These are phyloP conservation scores for Paratinospora sagittata DNA, from an alignment of 164 flowering plant genomes.

Conservation along the genomic window DNA sequence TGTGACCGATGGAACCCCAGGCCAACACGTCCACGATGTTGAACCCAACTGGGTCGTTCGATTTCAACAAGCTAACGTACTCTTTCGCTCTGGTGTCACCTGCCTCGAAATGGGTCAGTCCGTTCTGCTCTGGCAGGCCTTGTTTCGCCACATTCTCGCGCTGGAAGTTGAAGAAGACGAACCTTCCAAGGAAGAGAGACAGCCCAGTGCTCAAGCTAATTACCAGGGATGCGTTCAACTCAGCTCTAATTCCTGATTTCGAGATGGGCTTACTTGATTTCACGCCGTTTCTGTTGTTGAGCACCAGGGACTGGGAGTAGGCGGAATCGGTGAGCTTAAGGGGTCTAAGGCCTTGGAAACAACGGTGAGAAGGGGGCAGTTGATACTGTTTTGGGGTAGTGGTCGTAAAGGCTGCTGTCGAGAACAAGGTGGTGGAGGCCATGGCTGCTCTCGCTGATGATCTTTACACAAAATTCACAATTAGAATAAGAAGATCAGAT, in stretches of 20 bases:
- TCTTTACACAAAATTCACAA: too few species aligned
- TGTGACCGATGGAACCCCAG: conserved; percentile 98
- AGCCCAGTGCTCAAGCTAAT: conserved; percentile 95
- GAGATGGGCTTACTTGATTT: not conserved
- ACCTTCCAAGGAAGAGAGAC: conserved; percentile 90
- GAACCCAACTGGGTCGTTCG: conserved; percentile 95
- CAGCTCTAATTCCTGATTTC: conserved; percentile 36
- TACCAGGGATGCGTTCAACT: conserved; percentile 64
- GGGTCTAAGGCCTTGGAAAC: conserved; percentile 68
- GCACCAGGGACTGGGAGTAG: not conserved
- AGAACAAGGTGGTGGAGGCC: conserved; percentile 50
- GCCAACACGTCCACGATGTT: conserved; percentile 96
- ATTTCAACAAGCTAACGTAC: conserved; percentile 84
- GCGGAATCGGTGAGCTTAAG: conserved; percentile 32
- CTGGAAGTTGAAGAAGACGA: conserved; percentile 98
- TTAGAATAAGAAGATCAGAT: too few species aligned
- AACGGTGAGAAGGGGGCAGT: conserved; percentile 19
- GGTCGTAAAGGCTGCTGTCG: conserved; percentile 34
- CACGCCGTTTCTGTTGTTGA: conserved; percentile 11
- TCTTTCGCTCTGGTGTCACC: conserved; percentile 90
- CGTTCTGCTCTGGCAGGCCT: conserved; percentile 88
- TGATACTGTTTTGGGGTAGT: conserved; percentile 23
- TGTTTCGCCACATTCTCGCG: conserved; percentile 95
- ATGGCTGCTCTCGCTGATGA: conserved; percentile 14
- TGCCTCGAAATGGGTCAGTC: conserved; percentile 86